Conservation (phyloP, 345 rosid genomes). For the Eucalyptus marginata region DNA sequence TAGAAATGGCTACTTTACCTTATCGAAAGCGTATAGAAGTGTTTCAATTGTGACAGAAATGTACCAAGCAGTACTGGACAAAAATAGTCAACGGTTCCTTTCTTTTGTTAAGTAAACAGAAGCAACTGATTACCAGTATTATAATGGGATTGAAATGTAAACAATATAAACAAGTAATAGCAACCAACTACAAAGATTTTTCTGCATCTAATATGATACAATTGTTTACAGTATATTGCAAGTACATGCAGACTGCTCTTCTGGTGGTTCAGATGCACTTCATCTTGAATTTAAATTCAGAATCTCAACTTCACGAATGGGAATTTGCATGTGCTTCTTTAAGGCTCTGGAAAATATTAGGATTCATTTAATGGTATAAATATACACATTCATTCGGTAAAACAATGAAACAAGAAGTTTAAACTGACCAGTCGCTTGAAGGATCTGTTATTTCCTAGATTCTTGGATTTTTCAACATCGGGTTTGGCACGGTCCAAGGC, state of each 20-base stretch:
- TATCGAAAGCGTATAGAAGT: not conserved
- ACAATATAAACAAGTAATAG: not conserved
- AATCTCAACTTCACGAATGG: conserved; percentile 2
- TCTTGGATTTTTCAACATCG: conserved; percentile 26
- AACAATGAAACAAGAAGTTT: not conserved
- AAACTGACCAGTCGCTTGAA: conserved; percentile 51
- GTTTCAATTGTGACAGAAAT: not conserved
- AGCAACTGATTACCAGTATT: not conserved
- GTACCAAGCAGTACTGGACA: not conserved
- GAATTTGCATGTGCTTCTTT: conserved; percentile 34
- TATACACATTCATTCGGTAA: not conserved
- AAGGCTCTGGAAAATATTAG: not conserved
- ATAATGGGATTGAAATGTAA: not conserved
- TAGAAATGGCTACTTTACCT: not conserved
- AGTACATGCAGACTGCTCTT: not conserved
- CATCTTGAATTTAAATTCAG: not conserved
- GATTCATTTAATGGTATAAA: not conserved
- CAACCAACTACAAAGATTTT: not conserved
- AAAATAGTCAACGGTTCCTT: not conserved
- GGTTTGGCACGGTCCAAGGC: conserved; percentile 64
- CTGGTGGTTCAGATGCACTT: not conserved
- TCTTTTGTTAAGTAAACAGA: not conserved
- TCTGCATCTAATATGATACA: not conserved
- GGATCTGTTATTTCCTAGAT: conserved; percentile 30
- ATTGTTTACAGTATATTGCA: not conserved